phyloP scores from a whole-genome alignment of 305 asterid species.

The Withania somnifera region DNA sequence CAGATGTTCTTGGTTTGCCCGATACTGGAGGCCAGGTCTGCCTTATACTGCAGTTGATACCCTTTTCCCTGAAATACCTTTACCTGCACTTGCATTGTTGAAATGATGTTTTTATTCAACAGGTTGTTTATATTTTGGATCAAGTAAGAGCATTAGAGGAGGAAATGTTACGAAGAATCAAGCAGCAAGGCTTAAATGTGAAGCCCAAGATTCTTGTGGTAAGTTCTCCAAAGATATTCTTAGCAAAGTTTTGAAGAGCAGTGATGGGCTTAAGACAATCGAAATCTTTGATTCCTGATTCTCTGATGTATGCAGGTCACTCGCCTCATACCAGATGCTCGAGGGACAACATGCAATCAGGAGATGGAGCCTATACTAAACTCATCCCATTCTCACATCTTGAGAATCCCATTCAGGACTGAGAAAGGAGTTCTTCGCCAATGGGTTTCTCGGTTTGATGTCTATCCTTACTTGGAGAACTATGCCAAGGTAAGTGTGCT shows the following conservation, averaged over 20 bases:
- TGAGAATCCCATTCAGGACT: constrained; percentile 63
- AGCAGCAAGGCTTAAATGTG: constrained; percentile 57
- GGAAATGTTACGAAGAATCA: constrained; percentile 54
- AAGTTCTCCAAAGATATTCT: not conserved
- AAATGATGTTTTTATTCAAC: not conserved
- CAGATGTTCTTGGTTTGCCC: constrained; percentile 79
- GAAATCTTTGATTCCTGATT: constrained; percentile 6
- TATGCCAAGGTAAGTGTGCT: constrained; percentile 43
- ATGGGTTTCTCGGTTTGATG: constrained; percentile 78
- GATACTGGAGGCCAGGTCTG: constrained; percentile 85
- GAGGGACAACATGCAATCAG: constrained; percentile 66
- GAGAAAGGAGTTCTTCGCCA: constrained; percentile 52
- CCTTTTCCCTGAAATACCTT: not conserved
- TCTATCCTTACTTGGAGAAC: constrained; percentile 66
- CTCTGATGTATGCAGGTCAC: constrained; percentile 36
- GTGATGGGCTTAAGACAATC: not conserved
- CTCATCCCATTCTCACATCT: constrained; percentile 53
- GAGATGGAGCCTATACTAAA: constrained; percentile 60
- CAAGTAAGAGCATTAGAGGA: constrained; percentile 81
- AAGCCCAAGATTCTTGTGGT: constrained; percentile 83
- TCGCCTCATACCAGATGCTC: constrained; percentile 68
- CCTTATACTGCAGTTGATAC: not conserved
- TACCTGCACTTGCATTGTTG: not conserved
- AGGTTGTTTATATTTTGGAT: constrained; percentile 88
- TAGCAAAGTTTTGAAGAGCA: not conserved